Evolutionary conservation across 805 yeast genomes (phyloP).

Genomic region (Hyphopichia homilentoma): DNA sequence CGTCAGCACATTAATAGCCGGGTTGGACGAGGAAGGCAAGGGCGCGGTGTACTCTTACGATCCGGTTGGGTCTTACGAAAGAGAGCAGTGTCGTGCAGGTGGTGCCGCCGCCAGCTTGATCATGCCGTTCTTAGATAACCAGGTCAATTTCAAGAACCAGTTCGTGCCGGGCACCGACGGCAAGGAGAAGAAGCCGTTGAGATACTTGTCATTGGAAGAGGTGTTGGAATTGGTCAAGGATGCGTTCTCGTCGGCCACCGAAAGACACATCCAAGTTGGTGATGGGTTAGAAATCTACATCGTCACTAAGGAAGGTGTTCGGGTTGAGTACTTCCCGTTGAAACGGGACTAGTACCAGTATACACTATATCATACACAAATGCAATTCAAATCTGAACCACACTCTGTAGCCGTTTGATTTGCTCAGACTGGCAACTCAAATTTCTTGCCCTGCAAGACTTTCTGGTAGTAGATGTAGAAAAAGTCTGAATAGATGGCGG

Average conservation of each 20-base stretch:
- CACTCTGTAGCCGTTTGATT: background rate
- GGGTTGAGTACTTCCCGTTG: conserved; percentile 76
- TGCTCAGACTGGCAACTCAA: conserved; percentile 61
- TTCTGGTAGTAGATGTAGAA: conserved; percentile 81
- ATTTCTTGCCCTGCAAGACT: conserved; percentile 75
- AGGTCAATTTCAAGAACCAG: conserved; percentile 94
- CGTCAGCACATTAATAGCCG: conserved; percentile 92
- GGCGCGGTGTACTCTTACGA: conserved; percentile 96
- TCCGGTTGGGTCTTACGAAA: conserved; percentile 96
- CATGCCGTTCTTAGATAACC: conserved; percentile 97
- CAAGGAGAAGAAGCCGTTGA: conserved; percentile 52
- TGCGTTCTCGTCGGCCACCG: conserved; percentile 94
- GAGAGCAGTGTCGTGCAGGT: conserved; percentile 96
- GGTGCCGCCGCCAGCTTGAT: conserved; percentile 96
- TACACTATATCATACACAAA: background rate
- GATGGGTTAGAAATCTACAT: conserved; percentile 90
- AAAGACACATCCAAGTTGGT: conserved; percentile 97
- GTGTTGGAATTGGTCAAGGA: conserved; percentile 86
- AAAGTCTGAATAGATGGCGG: conserved; percentile 88
- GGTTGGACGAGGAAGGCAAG: conserved; percentile 84
- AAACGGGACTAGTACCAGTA: conserved; percentile 64
- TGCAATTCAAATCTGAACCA: background rate
- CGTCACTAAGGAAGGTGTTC: conserved; percentile 90
- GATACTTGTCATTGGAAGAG: conserved; percentile 74
- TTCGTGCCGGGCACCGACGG: conserved; percentile 76